Conservation (phyloP, 768 basidiomycete species). For the Amylocystis lapponica region DNA sequence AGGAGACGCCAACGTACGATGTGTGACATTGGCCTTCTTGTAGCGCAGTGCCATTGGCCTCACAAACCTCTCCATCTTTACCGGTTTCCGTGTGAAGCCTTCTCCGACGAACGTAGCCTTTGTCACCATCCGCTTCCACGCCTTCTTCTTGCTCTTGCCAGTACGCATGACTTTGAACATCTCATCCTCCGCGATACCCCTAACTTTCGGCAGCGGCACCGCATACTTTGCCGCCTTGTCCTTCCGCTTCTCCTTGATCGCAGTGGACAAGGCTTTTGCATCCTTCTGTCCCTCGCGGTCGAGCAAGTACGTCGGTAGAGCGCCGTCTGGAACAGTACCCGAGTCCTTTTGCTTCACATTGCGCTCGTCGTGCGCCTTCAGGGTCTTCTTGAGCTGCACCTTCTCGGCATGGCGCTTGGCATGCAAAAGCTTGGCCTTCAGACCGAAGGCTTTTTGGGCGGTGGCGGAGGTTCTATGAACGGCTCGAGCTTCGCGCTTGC, state of each 20-base stretch:
- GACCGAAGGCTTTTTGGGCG: constrained; percentile 92
- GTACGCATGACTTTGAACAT: constrained; percentile 99
- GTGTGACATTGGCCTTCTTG: constrained; percentile 98
- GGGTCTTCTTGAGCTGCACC: constrained; percentile 98
- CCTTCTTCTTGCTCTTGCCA: constrained; percentile 91
- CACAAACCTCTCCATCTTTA: constrained; percentile 98
- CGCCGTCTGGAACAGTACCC: constrained; percentile 78
- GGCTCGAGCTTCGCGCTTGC: constrained; percentile 77
- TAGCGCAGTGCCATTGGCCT: constrained; percentile 96
- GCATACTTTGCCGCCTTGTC: constrained; percentile 98
- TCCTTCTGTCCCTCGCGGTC: constrained; percentile 98
- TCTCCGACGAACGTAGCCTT: constrained; percentile 99
- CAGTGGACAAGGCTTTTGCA: constrained; percentile 91
- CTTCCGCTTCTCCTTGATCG: constrained; percentile 97
- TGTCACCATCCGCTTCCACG: constrained; percentile 99
- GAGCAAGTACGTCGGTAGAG: constrained; percentile 90
- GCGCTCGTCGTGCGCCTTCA: constrained; percentile 98
- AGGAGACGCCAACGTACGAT: constrained; percentile 56
- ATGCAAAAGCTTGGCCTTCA: constrained; percentile 97
- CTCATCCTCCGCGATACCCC: constrained; percentile 98
- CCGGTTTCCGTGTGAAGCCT: constrained; percentile 95
- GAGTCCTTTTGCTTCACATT: constrained; percentile 93
- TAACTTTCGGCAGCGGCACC: constrained; percentile 93
- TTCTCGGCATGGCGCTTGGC: constrained; percentile 96
- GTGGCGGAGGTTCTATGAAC: constrained; percentile 71